Percentiles rank a stretch among this genome's conserved stretches.
phyloP scores from a whole-genome alignment of 176 grass and related monocot genomes.

The Rhynchospora pubera region DNA sequence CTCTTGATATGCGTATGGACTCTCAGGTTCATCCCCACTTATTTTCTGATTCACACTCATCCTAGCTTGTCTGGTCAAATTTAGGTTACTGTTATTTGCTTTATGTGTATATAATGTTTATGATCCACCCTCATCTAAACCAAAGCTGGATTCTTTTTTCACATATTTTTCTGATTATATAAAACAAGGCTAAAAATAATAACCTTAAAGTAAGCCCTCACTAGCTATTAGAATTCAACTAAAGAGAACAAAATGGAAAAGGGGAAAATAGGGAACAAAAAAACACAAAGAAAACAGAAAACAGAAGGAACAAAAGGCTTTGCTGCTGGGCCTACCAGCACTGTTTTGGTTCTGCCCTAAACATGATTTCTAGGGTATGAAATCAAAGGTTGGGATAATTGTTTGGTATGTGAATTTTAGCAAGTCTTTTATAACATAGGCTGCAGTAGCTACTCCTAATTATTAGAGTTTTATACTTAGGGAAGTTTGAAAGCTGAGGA shows the following conservation, averaged over 20 bases:
- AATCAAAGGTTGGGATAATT: not conserved
- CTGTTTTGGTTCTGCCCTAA: not conserved
- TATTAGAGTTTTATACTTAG: slow-evolving; percentile 25
- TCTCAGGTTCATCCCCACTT: slow-evolving; percentile 40
- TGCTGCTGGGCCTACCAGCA: not conserved
- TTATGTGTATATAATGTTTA: not conserved
- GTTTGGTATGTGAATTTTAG: not conserved
- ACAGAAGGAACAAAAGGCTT: not conserved
- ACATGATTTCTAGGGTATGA: not conserved
- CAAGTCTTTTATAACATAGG: not conserved
- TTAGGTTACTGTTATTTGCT: not conserved
- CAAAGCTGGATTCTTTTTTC: not conserved
- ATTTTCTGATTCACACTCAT: not conserved
- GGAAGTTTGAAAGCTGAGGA: slow-evolving; percentile 79
- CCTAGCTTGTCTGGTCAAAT: not conserved
- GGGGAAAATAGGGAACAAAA: not conserved
- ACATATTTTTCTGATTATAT: not conserved
- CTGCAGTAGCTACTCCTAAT: not conserved
- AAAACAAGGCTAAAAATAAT: not conserved
- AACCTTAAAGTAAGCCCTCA: not conserved
- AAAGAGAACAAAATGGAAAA: not conserved
- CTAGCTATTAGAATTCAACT: not conserved
- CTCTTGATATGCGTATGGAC: slow-evolving; percentile 97
- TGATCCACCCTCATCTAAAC: not conserved
- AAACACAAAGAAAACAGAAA: not conserved